Conservation (phyloP, 139 green algal genomes). For the Zygnema circumcarinatum region DNA sequence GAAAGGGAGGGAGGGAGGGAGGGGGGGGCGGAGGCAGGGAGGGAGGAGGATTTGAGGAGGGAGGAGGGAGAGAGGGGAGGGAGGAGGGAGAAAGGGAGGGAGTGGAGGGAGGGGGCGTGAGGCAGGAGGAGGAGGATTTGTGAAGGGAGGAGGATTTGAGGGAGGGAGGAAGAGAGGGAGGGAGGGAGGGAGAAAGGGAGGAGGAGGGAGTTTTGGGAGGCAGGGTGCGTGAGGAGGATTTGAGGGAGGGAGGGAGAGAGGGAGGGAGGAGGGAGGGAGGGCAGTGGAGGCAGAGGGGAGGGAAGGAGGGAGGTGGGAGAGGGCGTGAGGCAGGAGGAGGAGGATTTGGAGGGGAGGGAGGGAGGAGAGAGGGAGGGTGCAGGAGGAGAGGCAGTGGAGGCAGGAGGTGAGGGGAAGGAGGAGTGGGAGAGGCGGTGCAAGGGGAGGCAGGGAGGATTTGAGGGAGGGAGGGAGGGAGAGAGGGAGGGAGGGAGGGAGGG, state of each 20-base stretch:
- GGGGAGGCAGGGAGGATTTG: background rate
- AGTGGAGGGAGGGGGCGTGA: too few relatives aligned
- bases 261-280: too few relatives aligned
- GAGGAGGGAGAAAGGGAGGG: background rate
- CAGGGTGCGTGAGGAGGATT: background rate
- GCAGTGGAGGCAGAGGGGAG: background rate
- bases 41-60: background rate
- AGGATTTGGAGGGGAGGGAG: background rate
- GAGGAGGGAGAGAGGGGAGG: background rate
- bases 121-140: too few relatives aligned
- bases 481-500: background rate
- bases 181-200: too few relatives aligned
- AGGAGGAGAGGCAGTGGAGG: background rate
- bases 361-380: background rate
- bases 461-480: background rate
- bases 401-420: background rate
- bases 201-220: background rate
- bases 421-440: too few relatives aligned
- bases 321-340: background rate
- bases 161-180: too few relatives aligned
- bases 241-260: too few relatives aligned
- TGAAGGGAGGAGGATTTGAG: too few relatives aligned
- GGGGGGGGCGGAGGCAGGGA: background rate
- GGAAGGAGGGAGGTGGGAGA: background rate
- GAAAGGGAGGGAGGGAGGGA: background rate